Evolutionary conservation across 352 stramenopile genomes (phyloP).

Genomic region (Pythium monospermum): DNA sequence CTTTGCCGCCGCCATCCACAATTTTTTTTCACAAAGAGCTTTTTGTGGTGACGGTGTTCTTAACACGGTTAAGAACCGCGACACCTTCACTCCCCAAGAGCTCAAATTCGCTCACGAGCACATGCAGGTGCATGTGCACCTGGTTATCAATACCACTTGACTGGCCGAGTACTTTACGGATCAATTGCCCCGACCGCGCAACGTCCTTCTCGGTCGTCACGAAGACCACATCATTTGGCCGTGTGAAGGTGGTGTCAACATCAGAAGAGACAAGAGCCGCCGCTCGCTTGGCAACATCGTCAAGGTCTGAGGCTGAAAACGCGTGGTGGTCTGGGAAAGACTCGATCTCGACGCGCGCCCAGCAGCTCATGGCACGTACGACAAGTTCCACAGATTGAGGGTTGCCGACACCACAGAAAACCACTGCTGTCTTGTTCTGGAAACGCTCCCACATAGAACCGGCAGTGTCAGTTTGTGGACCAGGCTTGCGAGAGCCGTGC

Average conservation of each 20-base stretch:
- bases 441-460: slow-evolving; percentile 4
- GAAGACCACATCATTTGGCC: slow-evolving; percentile 25
- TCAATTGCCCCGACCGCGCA: slow-evolving; percentile 23
- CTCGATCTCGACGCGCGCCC: slow-evolving; percentile 30
- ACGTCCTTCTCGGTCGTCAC: slow-evolving; percentile 71
- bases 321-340: slow-evolving; percentile 60
- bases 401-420: slow-evolving; percentile 66
- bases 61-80: slow-evolving; percentile 19
- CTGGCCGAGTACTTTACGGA: slow-evolving; percentile 15
- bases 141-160: too few relatives aligned
- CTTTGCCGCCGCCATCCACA: neutral
- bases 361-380: slow-evolving; percentile 29
- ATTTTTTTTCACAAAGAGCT: too few relatives aligned
- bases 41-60: slow-evolving; percentile 7
- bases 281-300: slow-evolving; percentile 20
- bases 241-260: neutral
- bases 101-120: slow-evolving; percentile 14
- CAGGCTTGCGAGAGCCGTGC: slow-evolving; percentile 2
- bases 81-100: neutral
- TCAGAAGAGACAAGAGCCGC: slow-evolving; percentile 16
- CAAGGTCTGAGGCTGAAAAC: slow-evolving; percentile 35
- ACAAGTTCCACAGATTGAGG: slow-evolving; percentile 47
- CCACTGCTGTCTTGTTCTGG: slow-evolving; percentile 23
- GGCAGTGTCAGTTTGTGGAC: neutral
- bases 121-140: neutral